Conservation (phyloP, 2,329 filamentous ascomycete genomes). For the Ciborinia camelliae region DNA sequence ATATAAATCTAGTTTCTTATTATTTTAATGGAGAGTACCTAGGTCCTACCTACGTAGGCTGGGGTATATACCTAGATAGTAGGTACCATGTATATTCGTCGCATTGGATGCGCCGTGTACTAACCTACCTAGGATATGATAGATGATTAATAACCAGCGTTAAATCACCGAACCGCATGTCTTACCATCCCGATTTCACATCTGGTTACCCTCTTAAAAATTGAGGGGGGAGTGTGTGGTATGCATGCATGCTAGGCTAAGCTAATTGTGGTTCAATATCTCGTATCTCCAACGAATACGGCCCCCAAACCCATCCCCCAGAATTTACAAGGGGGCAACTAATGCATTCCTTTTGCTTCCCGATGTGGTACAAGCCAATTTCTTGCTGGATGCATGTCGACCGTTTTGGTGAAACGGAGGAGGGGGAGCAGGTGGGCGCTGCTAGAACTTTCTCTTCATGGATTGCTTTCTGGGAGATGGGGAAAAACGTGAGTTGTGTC, state of each 20-base stretch:
- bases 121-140: no score
- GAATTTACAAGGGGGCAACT: background rate
- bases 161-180: background rate
- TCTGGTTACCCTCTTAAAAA: no score
- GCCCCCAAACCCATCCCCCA: background rate
- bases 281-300: conserved; percentile 12
- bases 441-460: background rate
- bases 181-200: background rate
- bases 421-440: background rate
- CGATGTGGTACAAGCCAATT: background rate
- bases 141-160: background rate
- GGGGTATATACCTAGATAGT: no score
- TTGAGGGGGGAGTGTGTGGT: no score
- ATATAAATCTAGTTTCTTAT: background rate
- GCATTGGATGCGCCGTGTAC: no score
- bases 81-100: no score
- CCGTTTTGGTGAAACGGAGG: conserved; percentile 14
- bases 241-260: no score
- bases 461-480: no score
- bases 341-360: background rate
- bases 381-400: background rate
- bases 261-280: background rate
- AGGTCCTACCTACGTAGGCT: no score
- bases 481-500: background rate
- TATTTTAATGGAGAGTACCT: no score